Base-by-base conservation (phyloP, 108 stramenopile species). In the Nitzschia inconspicua region DNA sequence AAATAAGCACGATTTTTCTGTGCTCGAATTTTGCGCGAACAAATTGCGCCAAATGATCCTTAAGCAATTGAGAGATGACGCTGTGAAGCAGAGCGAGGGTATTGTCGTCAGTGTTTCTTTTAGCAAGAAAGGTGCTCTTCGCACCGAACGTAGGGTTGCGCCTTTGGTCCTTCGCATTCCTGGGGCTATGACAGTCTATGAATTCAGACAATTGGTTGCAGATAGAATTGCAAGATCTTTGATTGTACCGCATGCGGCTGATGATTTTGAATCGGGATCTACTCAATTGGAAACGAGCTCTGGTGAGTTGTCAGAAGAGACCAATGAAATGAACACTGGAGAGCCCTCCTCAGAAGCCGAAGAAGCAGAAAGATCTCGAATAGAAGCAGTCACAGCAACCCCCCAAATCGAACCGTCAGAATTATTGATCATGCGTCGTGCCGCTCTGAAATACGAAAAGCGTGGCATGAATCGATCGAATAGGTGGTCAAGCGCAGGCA, bases 161-260 rank as follows among this genome's bases (percentile, higher is more conserved):
- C n/a, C 86, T 1, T 49, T 86, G 18, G 73, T 81, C 16, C 55
- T 83, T 7, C 72, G 91, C 39, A 61, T 87, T n/a, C 62, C 85
- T 19, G 25, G 76, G 20, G 77, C 61, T 5, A 49, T 85, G 54
- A 87, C 84, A 25, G 81, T 92, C 16, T 75, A 58, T 42, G 64
- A 55, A 4, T 63, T 92, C 24, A 82, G 91, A 31, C 59, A 76
- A 53, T 35, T 58, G 24, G 44, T 92, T 30, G 77, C 73, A 6
- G 42, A 50, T 23, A 63, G 73, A 32, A 47, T 90, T 6, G 48
- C 60, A 27, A 49, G 75, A 27, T 59, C 49, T 10, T 34, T 70
- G 5, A 56, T 44, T n/a, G n/a, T n/a, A n/a, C n/a, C n/a, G n/a
- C n/a, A n/a, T n/a, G n/a, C n/a, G n/a, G n/a, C n/a, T n/a, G n/a